phyloP scores from a whole-genome alignment of 768 basidiomycete genomes.

The Krasilnikovozyma curviuscula region DNA sequence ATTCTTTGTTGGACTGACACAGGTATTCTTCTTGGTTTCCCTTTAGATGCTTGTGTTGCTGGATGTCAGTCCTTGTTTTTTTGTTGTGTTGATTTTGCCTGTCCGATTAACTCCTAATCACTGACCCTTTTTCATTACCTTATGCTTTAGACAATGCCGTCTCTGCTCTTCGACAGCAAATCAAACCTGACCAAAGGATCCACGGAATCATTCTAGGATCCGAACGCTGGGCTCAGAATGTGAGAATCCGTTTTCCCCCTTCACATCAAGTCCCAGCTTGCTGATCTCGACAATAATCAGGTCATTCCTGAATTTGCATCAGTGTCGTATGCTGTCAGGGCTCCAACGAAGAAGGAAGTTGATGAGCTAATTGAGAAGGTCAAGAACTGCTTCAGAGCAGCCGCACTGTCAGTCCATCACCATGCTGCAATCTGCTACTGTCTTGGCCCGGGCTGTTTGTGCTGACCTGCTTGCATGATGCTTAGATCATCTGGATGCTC shows the following conservation, averaged over 20 bases:
- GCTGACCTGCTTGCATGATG: not conserved
- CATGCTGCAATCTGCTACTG: not conserved
- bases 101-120: no score
- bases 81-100: not conserved
- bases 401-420: not conserved
- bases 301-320: no score
- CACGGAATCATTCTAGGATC: constrained; percentile 2
- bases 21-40: no score
- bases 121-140: not conserved
- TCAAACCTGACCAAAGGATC: constrained; percentile 5
- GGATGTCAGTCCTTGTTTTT: not conserved
- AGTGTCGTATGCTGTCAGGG: constrained; percentile 1
- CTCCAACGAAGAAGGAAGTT: not conserved
- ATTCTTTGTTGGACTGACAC: no score
- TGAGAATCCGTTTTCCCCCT: not conserved
- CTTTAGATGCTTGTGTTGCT: constrained; percentile 9
- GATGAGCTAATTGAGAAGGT: not conserved
- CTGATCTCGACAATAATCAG: not conserved
- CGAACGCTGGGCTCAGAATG: constrained; percentile 1
- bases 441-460: not conserved
- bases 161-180: constrained; percentile 16
- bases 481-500: constrained; percentile 3
- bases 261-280: not conserved
- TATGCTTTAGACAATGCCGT: constrained; percentile 12
- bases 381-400: not conserved